These are phyloP conservation scores for Blastocystis sp. DNA, from an alignment of 352 stramenopile species.

Conservation along the genomic window DNA sequence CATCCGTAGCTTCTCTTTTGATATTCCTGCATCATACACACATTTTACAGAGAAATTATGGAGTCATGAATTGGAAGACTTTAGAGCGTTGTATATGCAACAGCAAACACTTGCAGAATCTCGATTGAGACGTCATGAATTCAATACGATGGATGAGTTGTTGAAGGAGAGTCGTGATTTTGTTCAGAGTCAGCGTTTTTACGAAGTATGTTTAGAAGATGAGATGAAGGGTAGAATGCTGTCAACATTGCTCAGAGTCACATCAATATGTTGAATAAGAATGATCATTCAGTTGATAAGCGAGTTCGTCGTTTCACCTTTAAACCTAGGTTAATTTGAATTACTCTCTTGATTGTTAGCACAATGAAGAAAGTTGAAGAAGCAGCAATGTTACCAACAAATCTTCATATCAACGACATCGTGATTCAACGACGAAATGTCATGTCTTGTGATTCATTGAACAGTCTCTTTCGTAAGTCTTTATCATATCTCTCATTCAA, in stretches of 20 bases:
- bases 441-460: background rate
- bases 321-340: conserved; percentile 13
- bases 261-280: background rate
- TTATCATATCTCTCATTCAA: background rate
- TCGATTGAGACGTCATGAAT: conserved; percentile 9
- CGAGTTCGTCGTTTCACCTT: conserved; percentile 30
- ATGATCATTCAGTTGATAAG: conserved; percentile 5
- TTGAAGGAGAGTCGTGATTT: conserved; percentile 35
- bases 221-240: background rate
- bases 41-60: background rate
- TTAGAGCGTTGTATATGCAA: background rate
- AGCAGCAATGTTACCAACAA: conserved; percentile 19
- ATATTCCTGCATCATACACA: conserved; percentile 17
- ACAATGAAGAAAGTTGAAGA: conserved; percentile 60
- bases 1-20: conserved; percentile 4
- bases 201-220: background rate
- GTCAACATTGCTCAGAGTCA: background rate
- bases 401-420: conserved; percentile 59
- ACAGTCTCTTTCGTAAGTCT: background rate
- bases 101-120: conserved; percentile 40
- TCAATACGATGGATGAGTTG: conserved; percentile 44
- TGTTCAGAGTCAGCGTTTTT: conserved; percentile 46
- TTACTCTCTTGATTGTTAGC: background rate
- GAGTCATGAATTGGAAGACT: conserved; percentile 11
- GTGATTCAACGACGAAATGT: background rate